Evolutionary conservation across 208 protist species (phyloP).

Genomic region (Trichomonas vaginalis): DNA sequence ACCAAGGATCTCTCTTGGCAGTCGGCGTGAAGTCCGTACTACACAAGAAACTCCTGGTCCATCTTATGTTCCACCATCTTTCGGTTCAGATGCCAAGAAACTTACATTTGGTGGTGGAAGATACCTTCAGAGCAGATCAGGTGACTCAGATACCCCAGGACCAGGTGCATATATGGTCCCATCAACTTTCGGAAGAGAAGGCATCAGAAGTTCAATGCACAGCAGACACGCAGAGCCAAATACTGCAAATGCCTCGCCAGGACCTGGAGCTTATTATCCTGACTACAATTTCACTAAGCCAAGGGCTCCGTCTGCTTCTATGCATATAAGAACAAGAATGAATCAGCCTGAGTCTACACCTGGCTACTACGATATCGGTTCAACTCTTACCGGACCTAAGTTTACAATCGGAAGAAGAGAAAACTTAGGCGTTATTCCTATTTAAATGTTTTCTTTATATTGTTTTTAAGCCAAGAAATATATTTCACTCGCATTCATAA

Average conservation of each 20-base stretch:
- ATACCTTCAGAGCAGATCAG: not conserved
- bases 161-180: not conserved
- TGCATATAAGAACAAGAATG: not conserved
- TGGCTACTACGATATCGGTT: not conserved
- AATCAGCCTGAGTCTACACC: not conserved
- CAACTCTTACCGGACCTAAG: not conserved
- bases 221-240: not conserved
- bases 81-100: not conserved
- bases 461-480: no score
- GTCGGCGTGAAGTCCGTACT: not conserved
- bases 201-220: not conserved
- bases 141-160: not conserved
- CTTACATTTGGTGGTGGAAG: not conserved
- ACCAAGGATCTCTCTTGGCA: not conserved
- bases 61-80: not conserved
- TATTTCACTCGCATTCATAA: no score
- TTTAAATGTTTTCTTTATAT: no score
- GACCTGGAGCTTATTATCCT: not conserved
- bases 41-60: not conserved
- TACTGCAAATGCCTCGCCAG: not conserved
- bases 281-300: not conserved
- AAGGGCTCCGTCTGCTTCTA: not conserved
- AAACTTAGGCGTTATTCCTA: not conserved
- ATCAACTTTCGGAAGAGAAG: not conserved
- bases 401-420: not conserved